Conservation (phyloP, 2,329 filamentous ascomycete species). For the Diaporthe vaccinii region DNA sequence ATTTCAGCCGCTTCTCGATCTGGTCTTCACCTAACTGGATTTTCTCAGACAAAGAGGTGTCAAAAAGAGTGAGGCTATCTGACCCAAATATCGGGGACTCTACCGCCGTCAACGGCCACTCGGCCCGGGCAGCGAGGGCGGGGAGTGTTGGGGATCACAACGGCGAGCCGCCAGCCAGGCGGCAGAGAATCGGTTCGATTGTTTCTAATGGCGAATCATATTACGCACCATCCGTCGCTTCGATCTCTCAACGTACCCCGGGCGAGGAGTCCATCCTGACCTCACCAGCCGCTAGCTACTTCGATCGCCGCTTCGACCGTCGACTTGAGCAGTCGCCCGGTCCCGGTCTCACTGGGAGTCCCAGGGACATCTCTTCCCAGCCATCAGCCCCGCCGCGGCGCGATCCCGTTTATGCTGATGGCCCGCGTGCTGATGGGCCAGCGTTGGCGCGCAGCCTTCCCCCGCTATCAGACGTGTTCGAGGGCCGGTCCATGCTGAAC, state of each 20-base stretch:
- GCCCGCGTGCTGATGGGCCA: slow-evolving; percentile 48
- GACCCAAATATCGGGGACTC: slow-evolving; percentile 52
- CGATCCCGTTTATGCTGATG: slow-evolving; percentile 46
- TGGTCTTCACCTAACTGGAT: slow-evolving; percentile 34
- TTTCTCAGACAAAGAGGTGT: slow-evolving; percentile 59
- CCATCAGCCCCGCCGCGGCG: slow-evolving; percentile 43
- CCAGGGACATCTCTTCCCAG: slow-evolving; percentile 43
- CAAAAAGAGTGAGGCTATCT: slow-evolving; percentile 63
- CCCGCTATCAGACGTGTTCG: slow-evolving; percentile 63
- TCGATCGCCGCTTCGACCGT: slow-evolving; percentile 49
- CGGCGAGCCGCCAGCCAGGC: slow-evolving; percentile 55
- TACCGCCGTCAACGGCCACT: slow-evolving; percentile 59
- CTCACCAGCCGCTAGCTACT: slow-evolving; percentile 57
- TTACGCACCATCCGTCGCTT: slow-evolving; percentile 55
- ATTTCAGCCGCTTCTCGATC: slow-evolving; percentile 3
- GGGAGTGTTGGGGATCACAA: slow-evolving; percentile 26
- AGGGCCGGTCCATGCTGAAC: slow-evolving; percentile 49
- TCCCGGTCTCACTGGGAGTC: slow-evolving; percentile 45
- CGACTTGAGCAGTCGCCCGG: slow-evolving; percentile 48
- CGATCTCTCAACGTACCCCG: slow-evolving; percentile 52
- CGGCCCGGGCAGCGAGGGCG: slow-evolving; percentile 55
- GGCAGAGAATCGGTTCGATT: slow-evolving; percentile 63
- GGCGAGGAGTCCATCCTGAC: slow-evolving; percentile 57
- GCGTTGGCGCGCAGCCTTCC: slow-evolving; percentile 56
- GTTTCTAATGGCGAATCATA: slow-evolving; percentile 62